A percentile compares a stretch with the other conserved stretches of the same genome.
phyloP scores from a whole-genome alignment of 208 protist species.

The Trypanosomatidae sp. region DNA sequence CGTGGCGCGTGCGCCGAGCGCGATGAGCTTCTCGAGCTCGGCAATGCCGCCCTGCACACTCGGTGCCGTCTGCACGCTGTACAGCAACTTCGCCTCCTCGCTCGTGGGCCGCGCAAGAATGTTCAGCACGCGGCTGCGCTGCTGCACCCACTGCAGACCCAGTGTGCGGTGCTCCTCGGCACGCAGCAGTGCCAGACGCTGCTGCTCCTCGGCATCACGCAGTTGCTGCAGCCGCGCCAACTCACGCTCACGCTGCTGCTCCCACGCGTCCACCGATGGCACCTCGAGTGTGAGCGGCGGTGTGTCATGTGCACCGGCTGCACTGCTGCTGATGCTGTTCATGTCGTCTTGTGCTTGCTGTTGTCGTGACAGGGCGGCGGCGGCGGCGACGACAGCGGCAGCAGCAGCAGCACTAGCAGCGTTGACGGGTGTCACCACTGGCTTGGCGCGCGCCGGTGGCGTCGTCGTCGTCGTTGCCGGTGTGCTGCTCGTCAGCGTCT shows the following conservation, averaged over 20 bases:
- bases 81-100: constrained; percentile 8
- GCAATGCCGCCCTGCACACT: constrained; percentile 3
- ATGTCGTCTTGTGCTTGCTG: neutral
- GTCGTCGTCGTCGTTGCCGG: no score
- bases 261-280: constrained; percentile 65
- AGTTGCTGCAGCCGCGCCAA: constrained; percentile 41
- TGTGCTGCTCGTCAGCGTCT: no score
- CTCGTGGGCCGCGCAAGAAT: constrained; percentile 5
- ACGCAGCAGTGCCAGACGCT: constrained; percentile 14
- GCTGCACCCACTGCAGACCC: constrained; percentile 46
- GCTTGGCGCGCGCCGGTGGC: no score
- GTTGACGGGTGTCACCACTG: no score
- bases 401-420: no score
- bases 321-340: no score
- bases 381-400: no score
- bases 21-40: constrained; percentile 11
- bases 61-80: constrained; percentile 9
- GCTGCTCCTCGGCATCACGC: constrained; percentile 44
- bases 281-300: neutral
- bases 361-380: neutral
- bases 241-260: constrained; percentile 72
- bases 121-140: neutral
- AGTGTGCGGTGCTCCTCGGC: constrained; percentile 51
- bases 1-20: constrained; percentile 2
- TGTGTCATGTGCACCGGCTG: no score